Evolutionary conservation across 2,329 filamentous ascomycete genomes (phyloP).

Genomic region (Macrophomina pseudophaseolina): DNA sequence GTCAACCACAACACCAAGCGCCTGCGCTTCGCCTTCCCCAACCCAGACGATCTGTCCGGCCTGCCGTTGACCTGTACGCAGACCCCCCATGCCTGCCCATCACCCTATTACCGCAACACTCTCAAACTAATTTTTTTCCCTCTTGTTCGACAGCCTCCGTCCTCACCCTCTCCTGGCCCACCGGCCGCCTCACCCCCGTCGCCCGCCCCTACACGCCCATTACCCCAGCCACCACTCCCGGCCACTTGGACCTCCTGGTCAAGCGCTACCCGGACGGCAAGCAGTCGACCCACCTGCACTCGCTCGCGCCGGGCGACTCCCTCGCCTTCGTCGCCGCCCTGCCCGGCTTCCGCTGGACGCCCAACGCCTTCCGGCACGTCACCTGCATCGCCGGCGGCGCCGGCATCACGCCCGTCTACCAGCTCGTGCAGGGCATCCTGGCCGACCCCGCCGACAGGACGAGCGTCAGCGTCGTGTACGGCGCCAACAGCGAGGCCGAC

Average conservation of each 20-base stretch:
- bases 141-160: conserved; percentile 54
- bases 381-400: conserved; percentile 72
- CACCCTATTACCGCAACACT: neutral
- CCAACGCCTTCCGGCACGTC: conserved; percentile 78
- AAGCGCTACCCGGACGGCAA: conserved; percentile 72
- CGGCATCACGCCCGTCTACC: conserved; percentile 74
- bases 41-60: conserved; percentile 15
- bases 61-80: conserved; percentile 52
- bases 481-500: conserved; percentile 68
- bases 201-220: conserved; percentile 71
- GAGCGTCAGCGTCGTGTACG: conserved; percentile 67
- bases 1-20: conserved; percentile 28
- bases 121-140: neutral
- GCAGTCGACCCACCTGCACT: conserved; percentile 69
- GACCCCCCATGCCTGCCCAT: neutral
- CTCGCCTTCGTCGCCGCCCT: conserved; percentile 64
- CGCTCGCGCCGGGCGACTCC: conserved; percentile 64
- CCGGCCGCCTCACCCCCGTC: conserved; percentile 63
- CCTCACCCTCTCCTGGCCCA: conserved; percentile 64
- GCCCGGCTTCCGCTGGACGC: conserved; percentile 58
- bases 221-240: conserved; percentile 59
- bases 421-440: conserved; percentile 67
- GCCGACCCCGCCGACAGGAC: conserved; percentile 66
- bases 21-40: conserved; percentile 27
- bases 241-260: conserved; percentile 67